Percentiles rank a stretch among this genome's conserved stretches.
Conservation (phyloP, 495 filamentous ascomycete species). For the Hamigera avellanea region DNA sequence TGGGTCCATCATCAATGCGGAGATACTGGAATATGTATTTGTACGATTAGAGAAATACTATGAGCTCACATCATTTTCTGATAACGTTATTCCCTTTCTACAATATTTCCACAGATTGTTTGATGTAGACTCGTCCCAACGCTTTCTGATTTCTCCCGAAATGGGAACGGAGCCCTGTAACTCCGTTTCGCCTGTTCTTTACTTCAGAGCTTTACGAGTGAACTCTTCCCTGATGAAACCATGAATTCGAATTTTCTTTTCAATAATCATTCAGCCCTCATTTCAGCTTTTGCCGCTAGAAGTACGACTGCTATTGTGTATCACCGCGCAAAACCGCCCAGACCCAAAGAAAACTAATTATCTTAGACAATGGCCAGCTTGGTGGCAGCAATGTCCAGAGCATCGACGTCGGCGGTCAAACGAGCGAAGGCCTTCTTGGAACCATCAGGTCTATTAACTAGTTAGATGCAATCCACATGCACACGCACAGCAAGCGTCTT, state of each 20-base stretch:
- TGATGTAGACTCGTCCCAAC: too few relatives aligned
- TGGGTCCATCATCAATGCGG: too few relatives aligned
- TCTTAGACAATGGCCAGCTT: constrained; percentile 94
- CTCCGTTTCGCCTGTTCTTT: too few relatives aligned
- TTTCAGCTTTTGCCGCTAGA: constrained; percentile 23
- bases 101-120: background rate
- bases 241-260: constrained; percentile 13
- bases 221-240: background rate
- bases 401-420: constrained; percentile 91
- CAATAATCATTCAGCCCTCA: constrained; percentile 33
- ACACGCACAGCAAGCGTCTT: background rate
- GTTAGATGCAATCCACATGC: constrained; percentile 10
- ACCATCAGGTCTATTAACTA: constrained; percentile 65
- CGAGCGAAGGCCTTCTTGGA: constrained; percentile 97
- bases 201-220: too few relatives aligned
- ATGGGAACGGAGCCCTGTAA: too few relatives aligned
- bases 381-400: constrained; percentile 97
- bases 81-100: background rate
- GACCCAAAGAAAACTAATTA: constrained; percentile 28
- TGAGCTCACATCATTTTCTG: background rate
- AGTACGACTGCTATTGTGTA: constrained; percentile 32
- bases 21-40: background rate
- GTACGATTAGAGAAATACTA: background rate
- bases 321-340: constrained; percentile 32
- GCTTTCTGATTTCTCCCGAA: too few relatives aligned